A percentile compares a stretch with the other conserved stretches of the same genome.
phyloP scores from a whole-genome alignment of 768 basidiomycete genomes.

The Sarcomyxa edulis region DNA sequence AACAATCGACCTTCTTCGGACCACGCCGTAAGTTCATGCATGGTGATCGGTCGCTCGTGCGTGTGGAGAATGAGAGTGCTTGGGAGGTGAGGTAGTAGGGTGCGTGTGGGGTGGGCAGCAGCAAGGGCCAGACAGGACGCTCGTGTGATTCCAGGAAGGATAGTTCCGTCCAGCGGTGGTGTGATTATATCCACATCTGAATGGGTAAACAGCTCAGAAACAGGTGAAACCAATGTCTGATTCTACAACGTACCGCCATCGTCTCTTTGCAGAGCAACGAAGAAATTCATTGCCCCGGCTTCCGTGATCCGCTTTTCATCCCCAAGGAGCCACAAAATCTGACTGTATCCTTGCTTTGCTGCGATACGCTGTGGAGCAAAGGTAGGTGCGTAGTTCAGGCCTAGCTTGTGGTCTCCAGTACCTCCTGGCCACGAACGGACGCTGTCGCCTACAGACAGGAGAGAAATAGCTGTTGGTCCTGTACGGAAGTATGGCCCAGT shows the following conservation, averaged over 20 bases:
- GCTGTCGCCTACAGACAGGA: constrained; percentile 35
- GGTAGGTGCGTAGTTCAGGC: constrained; percentile 57
- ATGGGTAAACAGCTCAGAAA: not conserved
- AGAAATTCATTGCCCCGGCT: constrained; percentile 80
- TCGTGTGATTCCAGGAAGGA: constrained; percentile 90
- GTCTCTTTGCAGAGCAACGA: constrained; percentile 54
- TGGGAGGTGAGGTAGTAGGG: constrained; percentile 38
- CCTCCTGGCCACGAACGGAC: constrained; percentile 52
- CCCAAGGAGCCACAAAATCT: constrained; percentile 76
- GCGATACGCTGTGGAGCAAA: constrained; percentile 66
- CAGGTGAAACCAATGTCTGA: not conserved
- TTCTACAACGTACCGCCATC: constrained; percentile 44
- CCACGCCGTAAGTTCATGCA: constrained; percentile 44
- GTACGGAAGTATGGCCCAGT: constrained; percentile 74
- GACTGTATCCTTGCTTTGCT: constrained; percentile 62
- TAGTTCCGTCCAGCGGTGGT: constrained; percentile 79
- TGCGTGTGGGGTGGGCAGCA: constrained; percentile 45
- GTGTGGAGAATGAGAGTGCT: constrained; percentile 30
- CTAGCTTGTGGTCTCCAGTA: constrained; percentile 78
- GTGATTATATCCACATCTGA: constrained; percentile 75
- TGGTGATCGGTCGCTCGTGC: constrained; percentile 57
- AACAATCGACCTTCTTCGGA: constrained; percentile 49
- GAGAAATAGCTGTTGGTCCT: constrained; percentile 50
- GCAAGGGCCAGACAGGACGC: constrained; percentile 66
- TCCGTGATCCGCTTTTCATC: constrained; percentile 45